These are phyloP conservation scores for Solanum peruvianum DNA, from an alignment of 257 asterid species.

Conservation along the genomic window DNA sequence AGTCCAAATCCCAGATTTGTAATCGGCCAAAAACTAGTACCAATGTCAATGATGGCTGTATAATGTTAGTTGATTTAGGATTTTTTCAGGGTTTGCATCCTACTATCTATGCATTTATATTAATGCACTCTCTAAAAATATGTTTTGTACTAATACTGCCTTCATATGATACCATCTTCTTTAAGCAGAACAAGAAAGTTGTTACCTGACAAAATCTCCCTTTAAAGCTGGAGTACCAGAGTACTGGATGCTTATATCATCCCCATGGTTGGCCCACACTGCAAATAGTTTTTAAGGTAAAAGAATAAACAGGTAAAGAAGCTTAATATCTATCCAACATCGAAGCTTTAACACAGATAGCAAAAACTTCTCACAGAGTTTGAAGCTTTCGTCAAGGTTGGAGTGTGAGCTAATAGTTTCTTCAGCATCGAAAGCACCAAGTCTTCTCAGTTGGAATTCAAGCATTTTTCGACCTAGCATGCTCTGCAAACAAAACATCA, in stretches of 20 bases:
- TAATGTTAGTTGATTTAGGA: not conserved
- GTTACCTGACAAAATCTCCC: conserved; percentile 96
- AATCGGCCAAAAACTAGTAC: not conserved
- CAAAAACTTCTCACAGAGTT: conserved; percentile 40
- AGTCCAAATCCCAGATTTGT: not conserved
- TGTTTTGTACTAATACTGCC: not conserved
- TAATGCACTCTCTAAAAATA: not conserved
- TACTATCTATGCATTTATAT: not conserved
- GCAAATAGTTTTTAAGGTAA: conserved; percentile 18
- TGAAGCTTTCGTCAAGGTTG: conserved; percentile 57
- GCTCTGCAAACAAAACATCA: conserved; percentile 42
- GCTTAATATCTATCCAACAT: not conserved
- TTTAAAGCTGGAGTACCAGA: conserved; percentile 93
- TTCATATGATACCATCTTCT: not conserved
- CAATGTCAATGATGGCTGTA: not conserved
- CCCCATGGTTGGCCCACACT: conserved; percentile 99
- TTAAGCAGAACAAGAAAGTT: not conserved
- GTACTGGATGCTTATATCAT: conserved; percentile 89
- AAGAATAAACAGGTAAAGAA: not conserved
- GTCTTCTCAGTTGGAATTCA: conserved; percentile 88
- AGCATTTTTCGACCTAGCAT: conserved; percentile 84
- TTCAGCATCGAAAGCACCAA: conserved; percentile 56
- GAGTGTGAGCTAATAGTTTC: conserved; percentile 65
- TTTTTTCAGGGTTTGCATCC: not conserved
- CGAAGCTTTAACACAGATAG: not conserved